Conservation (phyloP, 83 land plant species). For the Larix sibirica region DNA sequence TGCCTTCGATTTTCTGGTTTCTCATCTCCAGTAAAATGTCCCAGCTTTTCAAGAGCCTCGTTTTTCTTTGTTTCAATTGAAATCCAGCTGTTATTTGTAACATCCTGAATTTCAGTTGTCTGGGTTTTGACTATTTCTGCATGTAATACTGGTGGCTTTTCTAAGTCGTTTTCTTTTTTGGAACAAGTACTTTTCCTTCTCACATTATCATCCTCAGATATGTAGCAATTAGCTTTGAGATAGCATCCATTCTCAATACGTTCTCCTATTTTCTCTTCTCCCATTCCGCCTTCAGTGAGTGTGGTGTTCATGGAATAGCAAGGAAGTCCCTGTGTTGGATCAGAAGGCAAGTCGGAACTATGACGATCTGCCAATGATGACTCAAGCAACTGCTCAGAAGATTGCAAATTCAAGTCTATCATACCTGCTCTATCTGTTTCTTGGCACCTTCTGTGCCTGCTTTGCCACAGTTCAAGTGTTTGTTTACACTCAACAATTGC, state of each 20-base stretch:
- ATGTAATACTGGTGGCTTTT: neutral
- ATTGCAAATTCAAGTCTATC: constrained; percentile 12
- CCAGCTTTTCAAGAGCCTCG: neutral
- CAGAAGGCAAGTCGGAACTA: neutral
- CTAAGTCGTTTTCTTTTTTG: neutral
- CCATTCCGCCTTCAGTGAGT: neutral
- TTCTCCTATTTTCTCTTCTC: neutral
- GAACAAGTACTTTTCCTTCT: neutral
- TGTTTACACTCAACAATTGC: constrained; percentile 12
- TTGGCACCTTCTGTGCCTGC: neutral
- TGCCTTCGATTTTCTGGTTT: neutral
- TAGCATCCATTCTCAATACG: neutral
- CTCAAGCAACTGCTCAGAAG: constrained; percentile 15
- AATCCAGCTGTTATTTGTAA: neutral
- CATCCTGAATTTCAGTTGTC: constrained; percentile 3
- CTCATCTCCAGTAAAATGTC: neutral
- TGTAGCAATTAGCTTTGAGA: neutral
- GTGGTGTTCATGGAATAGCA: neutral
- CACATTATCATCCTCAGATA: neutral
- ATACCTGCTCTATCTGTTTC: neutral
- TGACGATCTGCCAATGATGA: neutral
- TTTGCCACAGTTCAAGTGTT: neutral
- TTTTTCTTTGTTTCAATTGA: neutral
- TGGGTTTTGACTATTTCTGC: neutral
- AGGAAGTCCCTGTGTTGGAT: neutral